These are phyloP conservation scores for Pholiota adiposa DNA, from an alignment of 1,284 basidiomycete species.

Conservation along the genomic window DNA sequence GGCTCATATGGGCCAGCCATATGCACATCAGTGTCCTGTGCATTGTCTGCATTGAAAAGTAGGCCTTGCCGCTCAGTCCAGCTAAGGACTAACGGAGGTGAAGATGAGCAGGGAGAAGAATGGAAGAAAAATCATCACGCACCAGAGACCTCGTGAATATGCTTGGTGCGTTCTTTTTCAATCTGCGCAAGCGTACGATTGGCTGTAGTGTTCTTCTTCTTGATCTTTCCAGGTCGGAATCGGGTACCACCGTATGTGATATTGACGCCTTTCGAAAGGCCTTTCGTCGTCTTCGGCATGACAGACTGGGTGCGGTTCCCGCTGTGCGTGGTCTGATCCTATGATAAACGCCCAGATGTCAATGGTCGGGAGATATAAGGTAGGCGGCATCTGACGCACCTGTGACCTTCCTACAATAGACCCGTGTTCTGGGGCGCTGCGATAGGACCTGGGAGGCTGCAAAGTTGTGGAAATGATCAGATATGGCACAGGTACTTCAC, in stretches of 20 bases:
- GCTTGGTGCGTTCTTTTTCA: not conserved
- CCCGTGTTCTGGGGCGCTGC: no score
- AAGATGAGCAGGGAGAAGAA: not conserved
- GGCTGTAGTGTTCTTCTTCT: not conserved
- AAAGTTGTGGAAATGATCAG: no score
- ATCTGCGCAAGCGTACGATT: not conserved
- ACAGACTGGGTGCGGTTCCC: no score
- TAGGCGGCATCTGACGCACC: no score
- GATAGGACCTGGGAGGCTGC: no score
- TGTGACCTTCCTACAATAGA: no score
- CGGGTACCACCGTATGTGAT: not conserved
- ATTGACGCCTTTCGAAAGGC: not conserved
- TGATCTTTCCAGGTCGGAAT: not conserved
- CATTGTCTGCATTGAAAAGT: not conserved
- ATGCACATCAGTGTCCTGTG: not conserved
- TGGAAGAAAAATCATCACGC: not conserved
- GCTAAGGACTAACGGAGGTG: not conserved
- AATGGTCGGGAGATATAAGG: not conserved
- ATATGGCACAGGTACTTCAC: no score
- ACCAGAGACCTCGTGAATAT: not conserved
- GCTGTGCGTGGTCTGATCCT: no score
- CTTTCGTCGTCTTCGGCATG: not conserved
- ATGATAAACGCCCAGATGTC: no score
- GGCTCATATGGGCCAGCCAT: not conserved
- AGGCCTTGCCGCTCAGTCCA: not conserved